These are phyloP conservation scores for Phytophthora palmivora DNA, from an alignment of 352 stramenopile species.

Conservation along the genomic window DNA sequence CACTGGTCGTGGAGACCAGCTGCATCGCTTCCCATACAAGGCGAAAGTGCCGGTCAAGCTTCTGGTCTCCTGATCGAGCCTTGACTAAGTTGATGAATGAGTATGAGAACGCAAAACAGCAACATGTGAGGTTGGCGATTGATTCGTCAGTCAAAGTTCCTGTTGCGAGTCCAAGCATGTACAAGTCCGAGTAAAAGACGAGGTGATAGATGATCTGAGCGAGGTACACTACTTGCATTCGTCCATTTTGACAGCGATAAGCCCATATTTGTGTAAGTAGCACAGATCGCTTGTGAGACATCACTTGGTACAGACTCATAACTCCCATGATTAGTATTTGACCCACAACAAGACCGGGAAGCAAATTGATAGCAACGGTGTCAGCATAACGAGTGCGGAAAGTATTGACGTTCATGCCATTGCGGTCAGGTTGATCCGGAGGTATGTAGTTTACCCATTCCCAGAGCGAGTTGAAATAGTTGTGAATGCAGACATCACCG, in stretches of 20 bases:
- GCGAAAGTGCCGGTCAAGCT: conserved; percentile 22
- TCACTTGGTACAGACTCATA: conserved; percentile 33
- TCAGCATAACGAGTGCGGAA: conserved; percentile 32
- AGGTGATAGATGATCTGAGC: conserved; percentile 32
- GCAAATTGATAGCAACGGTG: conserved; percentile 17
- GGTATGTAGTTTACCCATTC: conserved; percentile 25
- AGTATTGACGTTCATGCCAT: conserved; percentile 27
- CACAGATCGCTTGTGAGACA: conserved; percentile 35
- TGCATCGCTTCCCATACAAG: conserved; percentile 24
- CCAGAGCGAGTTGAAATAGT: conserved; percentile 35
- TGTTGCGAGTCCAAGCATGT: conserved; percentile 27
- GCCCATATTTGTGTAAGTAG: conserved; percentile 36
- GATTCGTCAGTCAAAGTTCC: conserved; percentile 25
- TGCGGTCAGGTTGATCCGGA: conserved; percentile 5
- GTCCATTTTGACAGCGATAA: conserved; percentile 32
- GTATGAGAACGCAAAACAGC: conserved; percentile 26
- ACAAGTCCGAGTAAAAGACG: conserved; percentile 25
- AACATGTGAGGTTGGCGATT: conserved; percentile 29
- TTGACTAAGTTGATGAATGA: conserved; percentile 22
- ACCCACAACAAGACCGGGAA: conserved; percentile 31
- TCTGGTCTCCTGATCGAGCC: conserved; percentile 23
- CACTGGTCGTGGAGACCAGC: not conserved
- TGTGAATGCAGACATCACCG: conserved; percentile 24
- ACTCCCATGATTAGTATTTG: conserved; percentile 34
- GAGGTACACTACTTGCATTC: conserved; percentile 27